Base-by-base conservation (phyloP, 768 basidiomycete genomes). In the Tephrocybe sp. region DNA sequence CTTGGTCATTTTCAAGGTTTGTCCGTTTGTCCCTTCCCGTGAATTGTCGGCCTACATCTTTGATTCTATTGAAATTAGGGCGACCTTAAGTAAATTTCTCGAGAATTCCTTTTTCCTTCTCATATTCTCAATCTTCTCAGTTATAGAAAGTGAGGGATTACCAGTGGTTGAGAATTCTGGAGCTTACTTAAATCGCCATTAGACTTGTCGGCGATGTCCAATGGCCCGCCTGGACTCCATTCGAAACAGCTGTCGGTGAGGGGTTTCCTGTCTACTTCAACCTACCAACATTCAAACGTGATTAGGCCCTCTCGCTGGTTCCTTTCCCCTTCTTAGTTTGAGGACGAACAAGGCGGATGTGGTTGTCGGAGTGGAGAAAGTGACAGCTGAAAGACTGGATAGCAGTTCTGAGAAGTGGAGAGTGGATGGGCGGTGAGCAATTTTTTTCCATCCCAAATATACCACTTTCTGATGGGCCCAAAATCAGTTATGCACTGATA, bases 321-420 rank as follows among this genome's bases (percentile, higher is more conserved):
- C 84, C 8, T 90, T 96, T 70, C 87, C 89, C 0, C 64, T 97
- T 7, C 70, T 98, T 21, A 92, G 90, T 62, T 70, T 98, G 52
- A 80, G 96, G 15, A 98, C 96, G 1, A 92, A 88, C 74, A 99
- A 99, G 67, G 96, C 96, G 0, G 94, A 98, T 62, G 93, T 97
- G 2, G 88, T 86, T 5, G 92, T 91, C 21, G 96, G 93, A 0
- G 75, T 99, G 2, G 70, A 78, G 1, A 74, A 83, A 58, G 86
- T 85, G 0, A 69, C 83, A 1, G 91, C 83, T 0, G 85, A 88
- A 54, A 71, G 75, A 44, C 69, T 95, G 3, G 88, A 93, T 60
- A 67, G 68, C 25, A 78, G 73, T 40, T 85, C 74, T 5, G 79
- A 81, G 62, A 83, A 81, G 52, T 95, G 93, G 93, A 72, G 90